Base-by-base conservation (phyloP, 345 rosid species). In the Erysimum cheiranthoides region DNA sequence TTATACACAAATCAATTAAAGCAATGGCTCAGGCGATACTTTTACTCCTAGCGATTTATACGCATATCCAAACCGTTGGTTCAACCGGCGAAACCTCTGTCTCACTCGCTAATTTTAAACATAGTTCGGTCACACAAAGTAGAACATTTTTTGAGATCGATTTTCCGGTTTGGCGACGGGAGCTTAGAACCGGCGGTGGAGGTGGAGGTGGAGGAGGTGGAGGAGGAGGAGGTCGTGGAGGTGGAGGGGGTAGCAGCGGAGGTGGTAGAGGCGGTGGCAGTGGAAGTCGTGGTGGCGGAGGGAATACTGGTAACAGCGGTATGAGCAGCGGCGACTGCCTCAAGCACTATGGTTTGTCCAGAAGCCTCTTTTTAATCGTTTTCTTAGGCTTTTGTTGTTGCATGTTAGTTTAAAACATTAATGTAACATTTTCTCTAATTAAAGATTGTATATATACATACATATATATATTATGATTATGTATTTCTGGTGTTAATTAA, bases 211-310 rank as follows among this genome's bases (percentile, higher is more conserved):
- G 13, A 27, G n/a, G n/a, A n/a, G 8, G 10, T 6, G 6, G 28
- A 4, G 35, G 34, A 8, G 18, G 34, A 10, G 35, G 36, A 52
- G 21, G 71, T 25, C 52, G 62, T 53, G n/a, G 60, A 79, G 84
- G 83, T 81, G 87, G 86, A 40, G 45, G 45, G 4, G 25, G 25
- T 21, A 83, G 82, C 87, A 85, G 85, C 84, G 86, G 86, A 86
- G 84, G 84, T 80, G 82, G 81, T 83, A 83, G 84, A 5, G 7
- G 47, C 0, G 16, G 47, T 42, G 47, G 47, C 6, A 21, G 25
- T 21, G 35, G 36, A 52, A 31, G 71, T 25, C 52, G 62, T 53
- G n/a, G 60, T 78, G 84, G 83, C 80, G 87, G 86, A 40, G 42
- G 14, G 16, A n/a, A 5, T n/a, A n/a, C n/a, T 42, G n/a, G 46